phyloP scores from a whole-genome alignment of 2,329 filamentous ascomycete genomes.

The Blastomyces percursus region DNA sequence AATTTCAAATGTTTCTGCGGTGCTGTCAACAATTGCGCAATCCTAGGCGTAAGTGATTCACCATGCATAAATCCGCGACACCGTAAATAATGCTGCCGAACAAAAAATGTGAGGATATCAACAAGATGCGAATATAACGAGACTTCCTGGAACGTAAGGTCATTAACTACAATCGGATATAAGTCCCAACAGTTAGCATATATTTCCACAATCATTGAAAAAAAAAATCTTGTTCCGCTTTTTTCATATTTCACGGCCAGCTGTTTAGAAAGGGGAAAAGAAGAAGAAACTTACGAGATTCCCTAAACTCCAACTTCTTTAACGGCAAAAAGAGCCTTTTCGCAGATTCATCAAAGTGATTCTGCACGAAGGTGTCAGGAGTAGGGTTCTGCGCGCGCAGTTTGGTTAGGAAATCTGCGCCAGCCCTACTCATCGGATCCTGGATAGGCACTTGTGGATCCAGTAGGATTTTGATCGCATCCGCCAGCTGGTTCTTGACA shows the following conservation, averaged over 20 bases:
- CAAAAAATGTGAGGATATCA: conserved; percentile 87
- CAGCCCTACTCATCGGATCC: conserved; percentile 49
- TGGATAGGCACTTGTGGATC: conserved; percentile 56
- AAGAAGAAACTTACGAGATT: conserved; percentile 34
- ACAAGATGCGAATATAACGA: conserved; percentile 86
- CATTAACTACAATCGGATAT: conserved; percentile 42
- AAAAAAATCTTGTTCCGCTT: not conserved
- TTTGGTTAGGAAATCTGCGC: conserved; percentile 58
- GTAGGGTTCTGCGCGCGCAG: conserved; percentile 56
- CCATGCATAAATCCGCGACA: conserved; percentile 80
- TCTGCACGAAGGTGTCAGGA: conserved; percentile 73
- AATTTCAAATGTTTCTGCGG: conserved; percentile 88
- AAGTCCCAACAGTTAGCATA: not conserved
- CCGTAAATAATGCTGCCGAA: conserved; percentile 74
- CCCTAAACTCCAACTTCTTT: conserved; percentile 61
- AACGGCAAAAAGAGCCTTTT: conserved; percentile 77
- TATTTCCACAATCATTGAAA: not conserved
- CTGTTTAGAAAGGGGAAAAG: not conserved
- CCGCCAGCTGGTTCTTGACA: conserved; percentile 88
- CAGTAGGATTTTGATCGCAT: conserved; percentile 86
- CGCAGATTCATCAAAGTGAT: conserved; percentile 83
- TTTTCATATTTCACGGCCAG: not conserved
- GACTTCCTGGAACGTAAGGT: conserved; percentile 70
- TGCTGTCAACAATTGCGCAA: conserved; percentile 70
- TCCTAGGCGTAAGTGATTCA: conserved; percentile 64